These are phyloP conservation scores for Aspergillus ochraceus DNA, from an alignment of 2,329 filamentous ascomycete species.

Conservation along the genomic window DNA sequence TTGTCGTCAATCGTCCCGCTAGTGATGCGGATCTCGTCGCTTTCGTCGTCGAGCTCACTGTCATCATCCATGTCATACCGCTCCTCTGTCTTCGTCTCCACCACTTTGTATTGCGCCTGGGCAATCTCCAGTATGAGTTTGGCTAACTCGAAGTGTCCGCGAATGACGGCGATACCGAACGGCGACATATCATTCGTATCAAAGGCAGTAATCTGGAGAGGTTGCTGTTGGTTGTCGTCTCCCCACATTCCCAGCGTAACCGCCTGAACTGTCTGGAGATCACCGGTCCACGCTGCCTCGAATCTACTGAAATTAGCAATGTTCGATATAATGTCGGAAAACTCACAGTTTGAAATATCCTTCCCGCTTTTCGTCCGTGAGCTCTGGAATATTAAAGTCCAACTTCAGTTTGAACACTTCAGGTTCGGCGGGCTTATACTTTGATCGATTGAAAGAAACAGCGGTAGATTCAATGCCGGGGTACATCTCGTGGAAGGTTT, in stretches of 20 bases:
- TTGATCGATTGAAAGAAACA: background rate
- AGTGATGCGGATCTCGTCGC: slow-evolving; percentile 29
- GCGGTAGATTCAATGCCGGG: slow-evolving; percentile 44
- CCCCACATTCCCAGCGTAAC: slow-evolving; percentile 38
- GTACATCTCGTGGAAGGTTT: slow-evolving; percentile 65
- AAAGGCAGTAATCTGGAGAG: slow-evolving; percentile 62
- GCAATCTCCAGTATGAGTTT: slow-evolving; percentile 69
- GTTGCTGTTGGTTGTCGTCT: slow-evolving; percentile 53
- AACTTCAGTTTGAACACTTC: slow-evolving; percentile 52
- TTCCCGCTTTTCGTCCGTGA: slow-evolving; percentile 54
- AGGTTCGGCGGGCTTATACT: background rate
- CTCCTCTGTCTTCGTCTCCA: slow-evolving; percentile 51
- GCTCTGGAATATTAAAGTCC: slow-evolving; percentile 50
- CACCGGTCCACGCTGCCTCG: slow-evolving; percentile 71
- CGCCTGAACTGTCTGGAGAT: slow-evolving; percentile 59
- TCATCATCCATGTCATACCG: slow-evolving; percentile 36
- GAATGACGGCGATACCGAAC: slow-evolving; percentile 68
- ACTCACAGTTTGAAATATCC: slow-evolving; percentile 66
- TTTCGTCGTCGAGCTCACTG: slow-evolving; percentile 13
- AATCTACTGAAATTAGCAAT: slow-evolving; percentile 39
- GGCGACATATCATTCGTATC: slow-evolving; percentile 58
- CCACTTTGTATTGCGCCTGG: slow-evolving; percentile 65
- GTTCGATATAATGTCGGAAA: slow-evolving; percentile 32
- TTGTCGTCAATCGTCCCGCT: slow-evolving; percentile 62
- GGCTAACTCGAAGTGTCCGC: slow-evolving; percentile 65